Base-by-base conservation (phyloP, 148 eudicot species). In the Talinum fruticosum region DNA sequence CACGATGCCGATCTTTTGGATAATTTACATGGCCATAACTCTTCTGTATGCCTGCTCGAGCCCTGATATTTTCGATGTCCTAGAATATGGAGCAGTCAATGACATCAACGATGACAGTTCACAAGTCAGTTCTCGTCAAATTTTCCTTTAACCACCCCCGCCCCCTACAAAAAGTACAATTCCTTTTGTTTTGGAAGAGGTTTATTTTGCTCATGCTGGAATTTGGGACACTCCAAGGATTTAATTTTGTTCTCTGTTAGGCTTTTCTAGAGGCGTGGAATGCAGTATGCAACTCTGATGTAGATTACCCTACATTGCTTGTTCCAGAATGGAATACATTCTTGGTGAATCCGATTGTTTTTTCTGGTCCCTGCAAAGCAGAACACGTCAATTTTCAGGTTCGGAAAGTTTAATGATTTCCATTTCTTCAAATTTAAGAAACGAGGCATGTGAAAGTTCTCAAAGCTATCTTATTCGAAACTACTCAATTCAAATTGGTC, bases 291-390 rank as follows among this genome's bases (percentile, higher is more conserved):
- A 82, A 41, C 61, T 28, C 75, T 28, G 61, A 29, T 35, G 44
- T 37, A 32, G 71, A 47, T 37, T n/a, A n/a, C 61, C 53, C 89
- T 7, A 82, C 67, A 28, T 77, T 90, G 66, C 15, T 80, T n/a
- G 75, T 87, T 81, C 94, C 92, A 14, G 47, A 65, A 73, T 62
- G 75, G 29, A 34, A 29, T 21, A 84, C 84, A 38, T 90, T 90
- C 61, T 69, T 87, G 49, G 72, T 89, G 49, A 76, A 76, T 73
- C 92, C 92, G 1, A 69, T 79, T 73, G 83, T 79, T 67, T 90
- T 90, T 47, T 16, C 29, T 0, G 92, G 94, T 47, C 94, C 94
- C 18, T 90, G 94, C 90, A 82, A 83, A 34, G 76, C 92, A 0
- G 16, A 81, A 8, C 72, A 21, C 61, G 86, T 90, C 53, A 69